Conservation (phyloP, 1,139 yeast genomes). For the Debaryomycetaceae sp. region DNA sequence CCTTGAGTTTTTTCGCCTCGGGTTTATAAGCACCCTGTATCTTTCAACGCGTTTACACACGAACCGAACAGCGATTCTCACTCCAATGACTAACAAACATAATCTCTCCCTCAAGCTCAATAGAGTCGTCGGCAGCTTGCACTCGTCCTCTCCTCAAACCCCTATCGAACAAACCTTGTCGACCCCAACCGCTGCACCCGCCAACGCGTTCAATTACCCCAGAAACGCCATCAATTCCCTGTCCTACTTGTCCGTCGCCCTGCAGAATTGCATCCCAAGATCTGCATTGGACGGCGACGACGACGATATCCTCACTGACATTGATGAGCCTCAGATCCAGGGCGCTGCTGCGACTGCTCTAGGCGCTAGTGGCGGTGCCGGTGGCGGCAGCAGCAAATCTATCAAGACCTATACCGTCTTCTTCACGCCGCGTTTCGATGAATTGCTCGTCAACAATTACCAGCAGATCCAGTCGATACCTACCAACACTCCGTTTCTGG, state of each 20-base stretch:
- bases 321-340: constrained; percentile 31
- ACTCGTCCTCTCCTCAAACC: constrained; percentile 25
- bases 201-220: constrained; percentile 3
- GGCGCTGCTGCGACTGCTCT: no score
- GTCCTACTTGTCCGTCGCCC: constrained; percentile 6
- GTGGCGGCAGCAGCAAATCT: no score
- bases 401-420: constrained; percentile 22
- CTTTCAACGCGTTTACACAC: no score
- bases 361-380: constrained; percentile 4
- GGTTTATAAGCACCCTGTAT: no score
- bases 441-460: constrained; percentile 25
- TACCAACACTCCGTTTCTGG: constrained; percentile 38
- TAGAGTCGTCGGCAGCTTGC: constrained; percentile 15
- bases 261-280: no score
- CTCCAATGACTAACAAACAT: constrained; percentile 17
- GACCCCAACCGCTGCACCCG: constrained; percentile 23
- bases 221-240: constrained; percentile 15
- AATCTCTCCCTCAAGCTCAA: constrained; percentile 21
- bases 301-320: constrained; percentile 34
- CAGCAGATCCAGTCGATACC: constrained; percentile 28
- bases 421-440: constrained; percentile 29
- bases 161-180: constrained; percentile 35
- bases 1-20: no score
- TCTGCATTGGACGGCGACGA: constrained; percentile 26
- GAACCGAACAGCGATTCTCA: no score